These are phyloP conservation scores for Nigrograna mackinnonii DNA, from an alignment of 2,329 filamentous ascomycete genomes.

Conservation along the genomic window DNA sequence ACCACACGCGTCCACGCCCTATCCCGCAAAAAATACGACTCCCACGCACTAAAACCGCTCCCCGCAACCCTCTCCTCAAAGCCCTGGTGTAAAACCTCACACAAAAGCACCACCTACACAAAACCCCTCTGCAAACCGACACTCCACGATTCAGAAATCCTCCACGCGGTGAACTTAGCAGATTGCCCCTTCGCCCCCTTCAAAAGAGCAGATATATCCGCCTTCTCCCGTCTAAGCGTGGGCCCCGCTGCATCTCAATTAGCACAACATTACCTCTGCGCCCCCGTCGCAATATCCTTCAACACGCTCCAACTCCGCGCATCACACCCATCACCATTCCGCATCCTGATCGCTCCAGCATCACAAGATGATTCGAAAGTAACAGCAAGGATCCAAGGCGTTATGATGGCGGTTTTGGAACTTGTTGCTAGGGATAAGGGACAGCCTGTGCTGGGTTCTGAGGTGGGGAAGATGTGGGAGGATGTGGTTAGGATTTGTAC, in stretches of 20 bases:
- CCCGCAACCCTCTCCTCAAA: conserved; percentile 25
- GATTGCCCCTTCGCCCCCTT: conserved; percentile 27
- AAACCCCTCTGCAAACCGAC: conserved; percentile 22
- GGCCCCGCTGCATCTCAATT: conserved; percentile 20
- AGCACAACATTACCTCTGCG: conserved; percentile 18
- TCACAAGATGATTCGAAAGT: conserved; percentile 17
- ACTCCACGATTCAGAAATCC: conserved; percentile 20
- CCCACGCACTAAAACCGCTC: conserved; percentile 20
- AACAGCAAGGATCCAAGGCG: conserved; percentile 27
- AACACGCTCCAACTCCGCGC: conserved; percentile 14
- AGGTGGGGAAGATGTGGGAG: conserved; percentile 25
- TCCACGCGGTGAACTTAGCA: conserved; percentile 27
- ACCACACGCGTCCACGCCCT: conserved; percentile 28
- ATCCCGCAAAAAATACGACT: conserved; percentile 19
- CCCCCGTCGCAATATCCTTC: conserved; percentile 25
- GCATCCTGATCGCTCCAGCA: conserved; percentile 21
- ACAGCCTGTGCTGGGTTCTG: conserved; percentile 13
- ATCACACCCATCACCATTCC: conserved; percentile 15
- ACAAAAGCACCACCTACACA: conserved; percentile 21
- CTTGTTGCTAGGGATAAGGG: conserved; percentile 25
- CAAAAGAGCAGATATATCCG: conserved; percentile 7
- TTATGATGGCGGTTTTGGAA: conserved; percentile 35
- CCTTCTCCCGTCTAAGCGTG: conserved; percentile 28
- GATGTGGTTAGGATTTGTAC: conserved; percentile 23
- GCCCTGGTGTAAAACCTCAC: conserved; percentile 26